A percentile compares a stretch with the other conserved stretches of the same genome.
Evolutionary conservation across 805 yeast genomes (phyloP).

Genomic region (Nakazawaea sp.): DNA sequence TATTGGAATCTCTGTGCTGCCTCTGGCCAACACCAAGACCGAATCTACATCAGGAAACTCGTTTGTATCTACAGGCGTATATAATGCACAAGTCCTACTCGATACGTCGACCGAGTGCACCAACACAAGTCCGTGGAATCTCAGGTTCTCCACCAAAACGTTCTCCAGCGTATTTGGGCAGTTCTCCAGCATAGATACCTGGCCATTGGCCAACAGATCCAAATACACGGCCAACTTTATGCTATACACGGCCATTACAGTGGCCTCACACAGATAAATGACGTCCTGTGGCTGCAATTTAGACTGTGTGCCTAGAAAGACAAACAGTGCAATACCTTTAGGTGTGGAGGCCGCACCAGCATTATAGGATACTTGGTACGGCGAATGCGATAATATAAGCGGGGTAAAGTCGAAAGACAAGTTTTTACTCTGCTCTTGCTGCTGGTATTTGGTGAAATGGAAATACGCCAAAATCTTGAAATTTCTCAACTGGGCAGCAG

Average conservation of each 20-base stretch:
- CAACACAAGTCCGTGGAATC: conserved; percentile 47
- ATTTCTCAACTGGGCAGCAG: conserved; percentile 45
- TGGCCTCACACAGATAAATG: conserved; percentile 30
- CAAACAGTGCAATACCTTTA: conserved; percentile 29
- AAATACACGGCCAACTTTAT: conserved; percentile 20
- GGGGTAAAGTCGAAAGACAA: conserved; percentile 35
- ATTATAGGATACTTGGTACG: conserved; percentile 31
- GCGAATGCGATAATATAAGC: conserved; percentile 26
- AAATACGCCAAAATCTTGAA: conserved; percentile 47
- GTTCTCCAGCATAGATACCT: conserved; percentile 13
- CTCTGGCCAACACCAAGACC: conserved; percentile 46
- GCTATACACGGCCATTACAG: conserved; percentile 32
- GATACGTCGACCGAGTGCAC: conserved; percentile 56
- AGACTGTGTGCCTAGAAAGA: conserved; percentile 26
- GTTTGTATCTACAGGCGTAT: conserved; percentile 36
- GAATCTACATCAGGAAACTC: conserved; percentile 18
- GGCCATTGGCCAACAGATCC: conserved; percentile 1
- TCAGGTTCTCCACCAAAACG: too few species aligned
- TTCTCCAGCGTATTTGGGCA: conserved; percentile 23
- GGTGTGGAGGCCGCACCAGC: conserved; percentile 8
- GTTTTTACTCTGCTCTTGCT: conserved; percentile 1
- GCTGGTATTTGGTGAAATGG: conserved; percentile 32
- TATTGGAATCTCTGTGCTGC: conserved; percentile 60
- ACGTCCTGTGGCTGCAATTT: conserved; percentile 25
- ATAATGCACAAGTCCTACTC: conserved; percentile 39